Evolutionary conservation across 345 rosid genomes (phyloP).

Genomic region (Tarenaya hassleriana): DNA sequence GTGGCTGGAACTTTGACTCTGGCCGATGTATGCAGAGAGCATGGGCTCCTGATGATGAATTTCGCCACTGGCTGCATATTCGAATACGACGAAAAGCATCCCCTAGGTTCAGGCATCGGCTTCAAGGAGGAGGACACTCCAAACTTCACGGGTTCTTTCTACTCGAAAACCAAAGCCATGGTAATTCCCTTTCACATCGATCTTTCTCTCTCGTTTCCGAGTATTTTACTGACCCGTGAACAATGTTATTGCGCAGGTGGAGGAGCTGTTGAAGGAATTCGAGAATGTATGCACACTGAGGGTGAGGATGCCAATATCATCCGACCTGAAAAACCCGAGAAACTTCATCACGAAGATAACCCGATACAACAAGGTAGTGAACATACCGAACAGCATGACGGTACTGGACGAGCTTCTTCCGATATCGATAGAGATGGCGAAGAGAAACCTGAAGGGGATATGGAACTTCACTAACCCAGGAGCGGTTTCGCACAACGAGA

Average conservation of each 20-base stretch:
- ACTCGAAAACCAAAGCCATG: slow-evolving; percentile 82
- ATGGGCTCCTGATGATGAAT: slow-evolving; percentile 54
- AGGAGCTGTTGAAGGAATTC: slow-evolving; percentile 57
- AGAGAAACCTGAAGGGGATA: slow-evolving; percentile 58
- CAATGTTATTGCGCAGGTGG: slow-evolving; percentile 43
- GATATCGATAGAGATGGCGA: slow-evolving; percentile 73
- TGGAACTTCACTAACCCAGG: slow-evolving; percentile 87
- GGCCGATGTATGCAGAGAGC: slow-evolving; percentile 74
- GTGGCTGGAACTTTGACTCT: slow-evolving; percentile 70
- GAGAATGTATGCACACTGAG: slow-evolving; percentile 70
- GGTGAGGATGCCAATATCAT: slow-evolving; percentile 75
- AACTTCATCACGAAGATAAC: slow-evolving; percentile 74
- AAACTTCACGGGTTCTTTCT: slow-evolving; percentile 69
- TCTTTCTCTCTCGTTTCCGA: not conserved
- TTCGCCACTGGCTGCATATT: slow-evolving; percentile 82
- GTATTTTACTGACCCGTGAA: not conserved
- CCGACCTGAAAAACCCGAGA: slow-evolving; percentile 61
- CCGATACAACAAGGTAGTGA: slow-evolving; percentile 63
- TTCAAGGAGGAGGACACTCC: slow-evolving; percentile 68
- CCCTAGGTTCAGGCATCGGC: slow-evolving; percentile 53
- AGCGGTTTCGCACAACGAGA: slow-evolving; percentile 70
- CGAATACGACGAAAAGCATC: slow-evolving; percentile 60
- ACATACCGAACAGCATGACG: slow-evolving; percentile 81
- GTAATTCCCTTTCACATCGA: slow-evolving; percentile 23
- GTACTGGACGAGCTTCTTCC: slow-evolving; percentile 70